Conservation (phyloP, 352 stramenopile species). For the Thalassiosira hispida region DNA sequence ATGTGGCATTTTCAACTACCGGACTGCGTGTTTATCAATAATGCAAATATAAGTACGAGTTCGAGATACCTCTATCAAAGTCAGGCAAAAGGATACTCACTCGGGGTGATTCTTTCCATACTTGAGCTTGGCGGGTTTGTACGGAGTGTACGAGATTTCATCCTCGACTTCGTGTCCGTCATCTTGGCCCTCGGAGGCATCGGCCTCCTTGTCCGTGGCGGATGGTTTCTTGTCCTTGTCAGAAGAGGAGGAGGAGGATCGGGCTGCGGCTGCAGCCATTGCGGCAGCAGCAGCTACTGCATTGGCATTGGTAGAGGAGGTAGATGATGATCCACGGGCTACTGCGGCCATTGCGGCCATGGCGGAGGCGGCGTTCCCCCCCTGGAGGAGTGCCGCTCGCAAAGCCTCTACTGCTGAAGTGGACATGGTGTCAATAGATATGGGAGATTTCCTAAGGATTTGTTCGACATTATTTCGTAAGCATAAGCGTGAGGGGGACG, state of each 20-base stretch:
- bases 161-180: conserved; percentile 36
- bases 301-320: neutral
- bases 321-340: neutral
- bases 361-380: too few relatives aligned
- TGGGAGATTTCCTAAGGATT: too few relatives aligned
- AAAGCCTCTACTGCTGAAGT: too few relatives aligned
- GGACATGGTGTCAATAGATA: too few relatives aligned
- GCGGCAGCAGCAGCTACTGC: neutral
- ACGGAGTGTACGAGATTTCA: conserved; percentile 39
- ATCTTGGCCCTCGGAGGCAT: conserved; percentile 5
- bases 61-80: neutral
- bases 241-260: too few relatives aligned
- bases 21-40: neutral
- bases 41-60: neutral
- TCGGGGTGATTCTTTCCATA: conserved; percentile 34
- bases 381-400: too few relatives aligned
- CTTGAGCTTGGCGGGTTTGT: conserved; percentile 31
- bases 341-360: neutral
- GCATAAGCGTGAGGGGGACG: too few relatives aligned
- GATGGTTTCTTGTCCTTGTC: neutral
- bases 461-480: too few relatives aligned
- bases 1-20: conserved; percentile 35
- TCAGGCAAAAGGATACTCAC: conserved; percentile 1
- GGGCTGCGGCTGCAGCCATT: neutral
- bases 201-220: neutral